phyloP scores from a whole-genome alignment of 2,329 filamentous ascomycete genomes.

The Grosmannia huntii region DNA sequence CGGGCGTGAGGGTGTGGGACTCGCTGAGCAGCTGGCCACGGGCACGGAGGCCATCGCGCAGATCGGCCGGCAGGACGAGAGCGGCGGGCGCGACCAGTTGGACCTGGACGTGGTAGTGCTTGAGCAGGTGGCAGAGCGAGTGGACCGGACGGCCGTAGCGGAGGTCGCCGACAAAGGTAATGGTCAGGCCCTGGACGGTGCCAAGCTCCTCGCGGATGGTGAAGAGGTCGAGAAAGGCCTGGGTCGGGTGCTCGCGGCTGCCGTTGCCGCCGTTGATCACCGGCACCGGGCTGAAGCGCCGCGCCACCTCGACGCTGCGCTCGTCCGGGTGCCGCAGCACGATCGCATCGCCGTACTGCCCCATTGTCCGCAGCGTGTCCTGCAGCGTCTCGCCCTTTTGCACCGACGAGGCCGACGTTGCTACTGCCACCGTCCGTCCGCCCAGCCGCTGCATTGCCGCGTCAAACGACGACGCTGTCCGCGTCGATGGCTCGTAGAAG shows the following conservation, averaged over 20 bases:
- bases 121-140: slow-evolving; percentile 84
- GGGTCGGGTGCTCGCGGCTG: slow-evolving; percentile 89
- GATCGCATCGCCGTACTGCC: slow-evolving; percentile 87
- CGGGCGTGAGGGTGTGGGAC: slow-evolving; percentile 66
- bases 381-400: slow-evolving; percentile 90
- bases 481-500: slow-evolving; percentile 96
- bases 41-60: slow-evolving; percentile 56
- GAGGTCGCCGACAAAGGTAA: slow-evolving; percentile 91
- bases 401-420: slow-evolving; percentile 75
- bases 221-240: slow-evolving; percentile 95
- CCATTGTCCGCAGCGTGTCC: slow-evolving; percentile 86
- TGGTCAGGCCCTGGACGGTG: slow-evolving; percentile 86
- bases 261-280: slow-evolving; percentile 97
- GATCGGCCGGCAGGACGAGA: slow-evolving; percentile 61
- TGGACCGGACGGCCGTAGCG: slow-evolving; percentile 90
- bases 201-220: slow-evolving; percentile 96
- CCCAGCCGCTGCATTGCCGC: slow-evolving; percentile 97
- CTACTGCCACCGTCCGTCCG: slow-evolving; percentile 69
- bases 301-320: slow-evolving; percentile 65
- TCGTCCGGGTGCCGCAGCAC: slow-evolving; percentile 91
- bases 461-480: slow-evolving; percentile 92
- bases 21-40: slow-evolving; percentile 70
- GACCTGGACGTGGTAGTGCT: slow-evolving; percentile 88
- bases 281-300: slow-evolving; percentile 78
- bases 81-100: slow-evolving; percentile 79